These are phyloP conservation scores for Trichoderma sp. DNA, from an alignment of 2,329 filamentous ascomycete genomes.

Conservation along the genomic window DNA sequence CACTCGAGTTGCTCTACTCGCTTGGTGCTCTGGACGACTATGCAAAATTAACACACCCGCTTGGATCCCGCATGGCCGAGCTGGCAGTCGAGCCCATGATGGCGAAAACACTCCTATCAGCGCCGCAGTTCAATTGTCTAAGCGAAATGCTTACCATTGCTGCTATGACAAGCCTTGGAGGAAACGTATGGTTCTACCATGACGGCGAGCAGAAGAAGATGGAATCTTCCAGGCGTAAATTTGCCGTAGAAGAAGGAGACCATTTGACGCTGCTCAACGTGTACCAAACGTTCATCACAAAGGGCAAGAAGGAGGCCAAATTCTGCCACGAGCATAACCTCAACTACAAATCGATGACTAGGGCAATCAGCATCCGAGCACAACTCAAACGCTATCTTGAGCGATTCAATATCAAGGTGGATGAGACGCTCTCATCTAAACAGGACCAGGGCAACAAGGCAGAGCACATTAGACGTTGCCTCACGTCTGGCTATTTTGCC, in stretches of 20 bases:
- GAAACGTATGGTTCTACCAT: conserved; percentile 77
- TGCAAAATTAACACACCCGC: conserved; percentile 81
- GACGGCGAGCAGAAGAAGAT: conserved; percentile 72
- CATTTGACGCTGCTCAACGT: conserved; percentile 90
- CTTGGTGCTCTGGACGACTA: conserved; percentile 85
- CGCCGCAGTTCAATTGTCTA: conserved; percentile 71
- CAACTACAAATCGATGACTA: conserved; percentile 79
- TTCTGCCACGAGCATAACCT: conserved; percentile 87
- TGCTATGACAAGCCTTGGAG: conserved; percentile 87
- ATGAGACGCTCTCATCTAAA: conserved; percentile 55
- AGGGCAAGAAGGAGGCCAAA: conserved; percentile 74
- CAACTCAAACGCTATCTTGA: conserved; percentile 87
- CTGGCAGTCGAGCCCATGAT: conserved; percentile 94
- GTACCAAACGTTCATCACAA: conserved; percentile 84
- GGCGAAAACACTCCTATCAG: conserved; percentile 78
- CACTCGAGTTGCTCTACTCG: conserved; percentile 82
- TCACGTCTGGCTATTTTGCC: conserved; percentile 88
- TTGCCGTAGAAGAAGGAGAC: conserved; percentile 90
- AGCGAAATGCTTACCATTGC: conserved; percentile 88
- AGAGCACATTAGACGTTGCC: conserved; percentile 77
- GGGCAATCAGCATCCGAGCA: conserved; percentile 79
- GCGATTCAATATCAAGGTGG: conserved; percentile 70
- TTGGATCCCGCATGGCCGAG: conserved; percentile 91
- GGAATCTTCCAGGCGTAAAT: conserved; percentile 73
- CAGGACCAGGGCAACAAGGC: conserved; percentile 41